phyloP scores from a whole-genome alignment of 208 protist genomes.

The Porcisia hertigi region DNA sequence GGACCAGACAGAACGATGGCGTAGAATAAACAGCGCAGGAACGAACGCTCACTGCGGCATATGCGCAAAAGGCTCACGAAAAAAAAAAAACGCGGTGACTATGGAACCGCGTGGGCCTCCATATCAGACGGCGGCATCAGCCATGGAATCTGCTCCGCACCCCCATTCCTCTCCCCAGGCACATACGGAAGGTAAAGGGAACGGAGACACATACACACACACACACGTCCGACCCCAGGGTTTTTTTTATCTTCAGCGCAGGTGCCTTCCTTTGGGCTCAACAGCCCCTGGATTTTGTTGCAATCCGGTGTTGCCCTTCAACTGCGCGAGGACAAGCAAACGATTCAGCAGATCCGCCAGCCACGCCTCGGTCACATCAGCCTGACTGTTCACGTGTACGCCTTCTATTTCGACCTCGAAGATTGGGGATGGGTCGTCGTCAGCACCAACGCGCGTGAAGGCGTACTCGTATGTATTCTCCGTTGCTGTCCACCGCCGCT shows the following conservation, averaged over 20 bases:
- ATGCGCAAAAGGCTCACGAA: neutral
- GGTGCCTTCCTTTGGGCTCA: neutral
- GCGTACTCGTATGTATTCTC: slow-evolving; percentile 65
- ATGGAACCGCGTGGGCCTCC: neutral
- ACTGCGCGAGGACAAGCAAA: slow-evolving; percentile 32
- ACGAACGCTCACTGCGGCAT: neutral
- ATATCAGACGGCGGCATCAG: neutral
- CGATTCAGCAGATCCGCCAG: slow-evolving; percentile 48
- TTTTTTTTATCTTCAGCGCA: neutral
- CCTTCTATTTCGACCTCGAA: slow-evolving; percentile 84
- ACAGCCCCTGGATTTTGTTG: neutral
- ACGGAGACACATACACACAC: neutral
- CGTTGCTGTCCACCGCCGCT: slow-evolving; percentile 49
- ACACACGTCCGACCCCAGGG: too few relatives aligned
- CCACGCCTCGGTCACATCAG: slow-evolving; percentile 52
- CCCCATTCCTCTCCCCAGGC: neutral
- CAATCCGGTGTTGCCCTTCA: slow-evolving; percentile 37
- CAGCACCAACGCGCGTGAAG: slow-evolving; percentile 47
- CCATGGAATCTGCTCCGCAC: neutral
- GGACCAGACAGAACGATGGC: too few relatives aligned
- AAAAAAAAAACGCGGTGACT: neutral
- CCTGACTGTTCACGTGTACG: slow-evolving; percentile 30
- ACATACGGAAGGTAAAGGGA: neutral
- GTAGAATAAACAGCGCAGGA: neutral
- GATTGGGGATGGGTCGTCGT: slow-evolving; percentile 6